These are phyloP conservation scores for Hylodesmum podocarpum DNA, from an alignment of 306 rosid species.

Conservation along the genomic window DNA sequence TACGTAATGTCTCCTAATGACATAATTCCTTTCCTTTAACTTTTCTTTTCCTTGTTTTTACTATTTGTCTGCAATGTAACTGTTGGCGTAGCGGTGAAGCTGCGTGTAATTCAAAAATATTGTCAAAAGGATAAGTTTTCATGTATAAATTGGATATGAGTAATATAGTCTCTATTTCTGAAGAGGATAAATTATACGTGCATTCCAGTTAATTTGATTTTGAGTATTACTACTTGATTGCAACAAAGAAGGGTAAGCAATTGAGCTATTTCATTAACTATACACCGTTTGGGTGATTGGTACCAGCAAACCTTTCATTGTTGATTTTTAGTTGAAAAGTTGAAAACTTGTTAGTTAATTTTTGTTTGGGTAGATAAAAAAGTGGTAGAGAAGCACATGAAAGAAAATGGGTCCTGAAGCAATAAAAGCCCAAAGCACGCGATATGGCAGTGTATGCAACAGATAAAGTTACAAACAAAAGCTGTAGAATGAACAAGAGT, in stretches of 20 bases:
- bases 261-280: too few relatives aligned
- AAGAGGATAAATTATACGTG: neutral
- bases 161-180: too few relatives aligned
- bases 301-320: neutral
- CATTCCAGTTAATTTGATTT: neutral
- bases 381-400: neutral
- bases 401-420: neutral
- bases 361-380: neutral
- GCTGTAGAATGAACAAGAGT: neutral
- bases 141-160: too few relatives aligned
- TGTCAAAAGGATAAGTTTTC: neutral
- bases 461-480: neutral
- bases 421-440: neutral
- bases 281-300: neutral
- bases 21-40: constrained; percentile 17
- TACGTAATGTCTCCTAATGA: constrained; percentile 17
- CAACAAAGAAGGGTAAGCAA: too few relatives aligned
- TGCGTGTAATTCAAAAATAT: neutral
- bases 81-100: constrained; percentile 10
- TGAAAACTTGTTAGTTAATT: neutral
- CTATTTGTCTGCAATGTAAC: neutral
- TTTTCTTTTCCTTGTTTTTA: neutral
- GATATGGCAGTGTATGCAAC: neutral
- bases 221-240: neutral
- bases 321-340: neutral